phyloP scores from a whole-genome alignment of 2,329 filamentous ascomycete species.

The Trichothecium sympodiale region DNA sequence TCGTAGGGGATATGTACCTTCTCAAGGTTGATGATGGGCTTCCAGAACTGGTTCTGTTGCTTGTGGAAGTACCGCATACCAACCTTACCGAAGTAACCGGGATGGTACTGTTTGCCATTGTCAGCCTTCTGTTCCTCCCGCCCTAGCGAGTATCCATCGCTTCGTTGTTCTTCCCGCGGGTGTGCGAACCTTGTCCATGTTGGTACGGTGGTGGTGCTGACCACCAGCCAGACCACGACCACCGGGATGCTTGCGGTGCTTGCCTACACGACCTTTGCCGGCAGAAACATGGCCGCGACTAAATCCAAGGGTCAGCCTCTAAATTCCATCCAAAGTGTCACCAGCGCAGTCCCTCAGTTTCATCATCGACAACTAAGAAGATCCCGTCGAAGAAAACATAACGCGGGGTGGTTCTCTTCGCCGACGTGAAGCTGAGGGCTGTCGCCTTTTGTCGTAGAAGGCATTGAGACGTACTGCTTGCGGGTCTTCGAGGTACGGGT shows the following conservation, averaged over 20 bases:
- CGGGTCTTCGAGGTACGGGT: constrained; percentile 65
- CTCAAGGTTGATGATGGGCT: constrained; percentile 96
- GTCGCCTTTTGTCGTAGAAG: not conserved
- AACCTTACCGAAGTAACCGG: constrained; percentile 98
- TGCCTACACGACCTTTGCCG: constrained; percentile 96
- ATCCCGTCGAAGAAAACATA: no score
- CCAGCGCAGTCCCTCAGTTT: not conserved
- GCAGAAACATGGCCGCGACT: constrained; percentile 96
- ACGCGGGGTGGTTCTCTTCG: no score
- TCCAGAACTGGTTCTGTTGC: constrained; percentile 93
- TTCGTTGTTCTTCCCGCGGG: constrained; percentile 10
- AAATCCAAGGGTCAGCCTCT: constrained; percentile 11
- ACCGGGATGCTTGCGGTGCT: constrained; percentile 90
- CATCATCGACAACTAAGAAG: not conserved
- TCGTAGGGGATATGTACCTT: constrained; percentile 50
- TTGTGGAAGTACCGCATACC: constrained; percentile 97
- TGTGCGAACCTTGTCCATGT: constrained; percentile 69
- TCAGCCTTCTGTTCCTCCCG: constrained; percentile 14
- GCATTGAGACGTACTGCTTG: constrained; percentile 54
- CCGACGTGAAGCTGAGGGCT: no score
- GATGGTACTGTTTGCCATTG: constrained; percentile 60
- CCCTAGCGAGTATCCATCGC: not conserved
- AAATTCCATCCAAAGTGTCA: not conserved
- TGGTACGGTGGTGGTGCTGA: constrained; percentile 69
- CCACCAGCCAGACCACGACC: constrained; percentile 90